A percentile compares a stretch with the other conserved stretches of the same genome.
Evolutionary conservation across 805 yeast species (phyloP).

Genomic region (Pichia eremophila): DNA sequence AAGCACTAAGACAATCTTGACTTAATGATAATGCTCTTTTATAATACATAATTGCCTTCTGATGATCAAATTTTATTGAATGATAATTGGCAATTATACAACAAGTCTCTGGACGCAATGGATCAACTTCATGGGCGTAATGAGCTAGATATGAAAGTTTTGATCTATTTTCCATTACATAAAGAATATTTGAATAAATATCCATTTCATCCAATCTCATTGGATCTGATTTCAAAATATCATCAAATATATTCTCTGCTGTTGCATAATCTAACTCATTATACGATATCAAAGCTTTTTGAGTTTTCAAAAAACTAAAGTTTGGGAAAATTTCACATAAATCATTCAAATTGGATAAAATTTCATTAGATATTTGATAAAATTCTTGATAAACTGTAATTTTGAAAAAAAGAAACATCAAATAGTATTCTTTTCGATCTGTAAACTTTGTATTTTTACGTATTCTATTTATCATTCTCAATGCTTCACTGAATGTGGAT

Average conservation of each 20-base stretch:
- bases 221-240: conserved; percentile 66
- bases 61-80: conserved; percentile 87
- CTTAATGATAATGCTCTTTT: conserved; percentile 80
- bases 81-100: conserved; percentile 91
- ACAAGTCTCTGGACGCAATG: conserved; percentile 88
- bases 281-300: conserved; percentile 72
- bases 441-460: conserved; percentile 27
- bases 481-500: conserved; percentile 52
- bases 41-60: conserved; percentile 87
- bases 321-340: conserved; percentile 55
- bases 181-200: conserved; percentile 85
- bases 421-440: conserved; percentile 18
- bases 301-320: conserved; percentile 66
- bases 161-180: conserved; percentile 83
- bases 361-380: conserved; percentile 51
- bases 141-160: conserved; percentile 85
- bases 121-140: conserved; percentile 70
- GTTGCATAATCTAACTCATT: conserved; percentile 77
- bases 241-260: conserved; percentile 74
- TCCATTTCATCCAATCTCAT: conserved; percentile 85
- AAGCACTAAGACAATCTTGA: conserved; percentile 75
- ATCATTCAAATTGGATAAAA: conserved; percentile 40
- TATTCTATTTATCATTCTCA: conserved; percentile 29
- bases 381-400: conserved; percentile 68
- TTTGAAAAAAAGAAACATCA: conserved; percentile 45